Percentiles rank a stretch among this genome's conserved stretches.
Conservation (phyloP, 148 eudicot genomes). For the Camellia lanceoleosa region DNA sequence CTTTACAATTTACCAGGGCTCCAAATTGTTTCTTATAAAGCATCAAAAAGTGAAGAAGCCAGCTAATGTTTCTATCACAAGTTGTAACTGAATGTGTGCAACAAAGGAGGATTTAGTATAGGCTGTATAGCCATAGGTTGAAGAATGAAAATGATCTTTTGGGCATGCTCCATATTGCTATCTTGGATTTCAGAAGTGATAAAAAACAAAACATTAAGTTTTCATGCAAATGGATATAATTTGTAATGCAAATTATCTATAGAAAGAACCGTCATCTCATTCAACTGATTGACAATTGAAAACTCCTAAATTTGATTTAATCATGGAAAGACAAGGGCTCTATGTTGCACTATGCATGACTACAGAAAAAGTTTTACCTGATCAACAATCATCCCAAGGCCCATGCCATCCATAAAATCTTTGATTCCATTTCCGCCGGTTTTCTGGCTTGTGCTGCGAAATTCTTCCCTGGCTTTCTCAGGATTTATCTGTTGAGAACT, state of each 20-base stretch:
- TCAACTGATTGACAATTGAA: neutral
- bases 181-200: neutral
- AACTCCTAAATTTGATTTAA: neutral
- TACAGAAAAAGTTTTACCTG: slow-evolving; percentile 49
- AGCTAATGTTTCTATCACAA: neutral
- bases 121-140: no score
- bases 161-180: neutral
- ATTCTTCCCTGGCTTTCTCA: slow-evolving; percentile 88
- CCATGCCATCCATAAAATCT: slow-evolving; percentile 98
- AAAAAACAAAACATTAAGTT: no score
- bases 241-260: neutral
- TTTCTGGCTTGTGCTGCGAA: slow-evolving; percentile 57
- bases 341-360: neutral
- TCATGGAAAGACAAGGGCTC: slow-evolving; percentile 4
- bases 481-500: slow-evolving; percentile 73
- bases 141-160: neutral
- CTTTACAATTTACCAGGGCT: neutral
- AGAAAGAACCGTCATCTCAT: neutral
- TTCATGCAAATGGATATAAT: neutral
- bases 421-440: slow-evolving; percentile 81
- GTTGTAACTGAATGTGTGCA: neutral
- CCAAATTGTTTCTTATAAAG: neutral
- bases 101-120: neutral
- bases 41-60: neutral
- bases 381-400: slow-evolving; percentile 82